These are phyloP conservation scores for Melaleuca quinquenervia DNA, from an alignment of 345 rosid species.

Conservation along the genomic window DNA sequence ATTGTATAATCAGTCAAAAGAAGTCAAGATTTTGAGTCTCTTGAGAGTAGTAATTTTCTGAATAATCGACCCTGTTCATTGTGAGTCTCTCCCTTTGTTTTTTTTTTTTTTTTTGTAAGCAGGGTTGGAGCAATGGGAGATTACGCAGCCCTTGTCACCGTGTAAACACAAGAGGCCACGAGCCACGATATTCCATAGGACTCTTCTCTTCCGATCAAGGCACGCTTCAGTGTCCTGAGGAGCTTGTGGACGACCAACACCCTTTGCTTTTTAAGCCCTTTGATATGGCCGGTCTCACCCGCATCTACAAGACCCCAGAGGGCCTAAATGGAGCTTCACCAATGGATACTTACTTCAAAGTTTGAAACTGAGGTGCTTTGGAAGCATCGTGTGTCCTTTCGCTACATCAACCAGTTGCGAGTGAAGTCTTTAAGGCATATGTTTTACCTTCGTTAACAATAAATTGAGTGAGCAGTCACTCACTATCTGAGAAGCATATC, in stretches of 20 bases:
- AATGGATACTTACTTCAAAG: background rate
- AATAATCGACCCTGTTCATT: background rate
- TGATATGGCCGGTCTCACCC: background rate
- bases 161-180: background rate
- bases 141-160: background rate
- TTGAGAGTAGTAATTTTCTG: background rate
- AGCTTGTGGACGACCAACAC: background rate
- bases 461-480: background rate
- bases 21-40: background rate
- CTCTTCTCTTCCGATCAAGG: background rate
- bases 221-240: background rate
- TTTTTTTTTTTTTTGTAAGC: background rate
- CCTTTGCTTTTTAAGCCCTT: background rate
- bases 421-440: background rate
- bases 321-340: background rate
- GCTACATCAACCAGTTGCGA: background rate
- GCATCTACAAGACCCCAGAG: background rate
- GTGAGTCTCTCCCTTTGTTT: background rate
- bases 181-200: background rate
- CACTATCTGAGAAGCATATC: background rate
- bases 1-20: background rate
- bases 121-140: slow-evolving; percentile 6
- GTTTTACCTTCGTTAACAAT: background rate
- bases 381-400: background rate
- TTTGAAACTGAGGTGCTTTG: background rate